Conservation (phyloP, 2,329 filamentous ascomycete species). For the Xylariaceae sp. region DNA sequence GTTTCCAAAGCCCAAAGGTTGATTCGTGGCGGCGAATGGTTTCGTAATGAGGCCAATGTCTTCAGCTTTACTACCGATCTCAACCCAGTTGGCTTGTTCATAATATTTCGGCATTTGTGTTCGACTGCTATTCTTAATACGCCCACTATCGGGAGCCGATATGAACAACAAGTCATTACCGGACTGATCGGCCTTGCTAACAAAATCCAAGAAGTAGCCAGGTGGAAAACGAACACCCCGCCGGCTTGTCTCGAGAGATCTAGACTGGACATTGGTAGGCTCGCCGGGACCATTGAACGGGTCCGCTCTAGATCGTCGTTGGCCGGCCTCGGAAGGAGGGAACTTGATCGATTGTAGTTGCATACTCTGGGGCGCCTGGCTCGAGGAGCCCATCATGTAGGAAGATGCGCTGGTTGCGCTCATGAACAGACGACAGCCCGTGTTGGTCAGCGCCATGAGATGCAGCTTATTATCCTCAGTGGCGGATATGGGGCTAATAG, state of each 20-base stretch:
- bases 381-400: slow-evolving; percentile 67
- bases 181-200: slow-evolving; percentile 65
- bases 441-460: slow-evolving; percentile 87
- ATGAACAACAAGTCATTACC: slow-evolving; percentile 77
- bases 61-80: slow-evolving; percentile 75
- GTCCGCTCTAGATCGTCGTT: slow-evolving; percentile 36
- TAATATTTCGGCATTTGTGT: slow-evolving; percentile 67
- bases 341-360: slow-evolving; percentile 97
- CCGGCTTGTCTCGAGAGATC: slow-evolving; percentile 56
- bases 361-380: slow-evolving; percentile 85
- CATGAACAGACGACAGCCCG: slow-evolving; percentile 89
- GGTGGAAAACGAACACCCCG: slow-evolving; percentile 74
- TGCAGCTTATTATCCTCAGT: slow-evolving; percentile 83
- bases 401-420: slow-evolving; percentile 83
- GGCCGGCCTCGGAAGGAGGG: slow-evolving; percentile 65
- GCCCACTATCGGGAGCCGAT: slow-evolving; percentile 84
- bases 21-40: slow-evolving; percentile 71
- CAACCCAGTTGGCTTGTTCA: slow-evolving; percentile 82
- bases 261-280: slow-evolving; percentile 55
- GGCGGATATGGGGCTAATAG: slow-evolving; percentile 83
- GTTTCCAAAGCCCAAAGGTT: slow-evolving; percentile 86
- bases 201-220: slow-evolving; percentile 89
- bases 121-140: slow-evolving; percentile 69
- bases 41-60: slow-evolving; percentile 79
- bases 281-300: slow-evolving; percentile 46